These are phyloP conservation scores for Hygrocybe coccinea DNA, from an alignment of 768 basidiomycete species.

Conservation along the genomic window DNA sequence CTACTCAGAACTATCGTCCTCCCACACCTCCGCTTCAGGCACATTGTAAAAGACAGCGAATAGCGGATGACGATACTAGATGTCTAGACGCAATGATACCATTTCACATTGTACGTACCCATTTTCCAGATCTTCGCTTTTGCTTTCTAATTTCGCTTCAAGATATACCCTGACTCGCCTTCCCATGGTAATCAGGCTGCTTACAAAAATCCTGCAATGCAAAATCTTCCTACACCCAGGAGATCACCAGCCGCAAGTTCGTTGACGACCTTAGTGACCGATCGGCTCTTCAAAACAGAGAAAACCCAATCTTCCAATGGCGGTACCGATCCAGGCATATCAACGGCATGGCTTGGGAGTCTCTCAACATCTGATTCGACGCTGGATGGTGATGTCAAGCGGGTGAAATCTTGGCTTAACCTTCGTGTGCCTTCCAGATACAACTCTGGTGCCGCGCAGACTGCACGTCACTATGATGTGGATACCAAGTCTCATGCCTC, in stretches of 20 bases:
- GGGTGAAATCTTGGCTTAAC: slow-evolving; percentile 20
- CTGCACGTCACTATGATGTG: neutral
- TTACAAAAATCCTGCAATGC: neutral
- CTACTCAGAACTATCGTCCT: slow-evolving; percentile 53
- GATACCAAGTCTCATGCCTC: neutral
- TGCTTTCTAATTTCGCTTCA: neutral
- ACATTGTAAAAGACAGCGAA: slow-evolving; percentile 32
- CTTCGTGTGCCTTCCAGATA: slow-evolving; percentile 20
- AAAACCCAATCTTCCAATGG: slow-evolving; percentile 32
- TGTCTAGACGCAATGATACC: slow-evolving; percentile 1
- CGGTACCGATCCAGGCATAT: slow-evolving; percentile 18
- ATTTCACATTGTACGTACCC: neutral
- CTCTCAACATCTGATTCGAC: slow-evolving; percentile 16
- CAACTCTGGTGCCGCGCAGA: neutral
- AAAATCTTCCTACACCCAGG: neutral
- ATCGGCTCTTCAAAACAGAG: slow-evolving; percentile 31
- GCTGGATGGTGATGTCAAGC: neutral
- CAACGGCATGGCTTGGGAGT: slow-evolving; percentile 29
- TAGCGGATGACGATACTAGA: slow-evolving; percentile 17
- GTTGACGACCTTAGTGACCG: slow-evolving; percentile 18
- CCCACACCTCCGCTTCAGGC: slow-evolving; percentile 51
- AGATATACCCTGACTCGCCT: slow-evolving; percentile 1
- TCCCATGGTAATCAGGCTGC: neutral
- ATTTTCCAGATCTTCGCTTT: neutral
- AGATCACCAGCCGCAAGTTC: neutral